phyloP scores from a whole-genome alignment of 2,329 filamentous ascomycete species.

The Hymenoscyphus scutula region DNA sequence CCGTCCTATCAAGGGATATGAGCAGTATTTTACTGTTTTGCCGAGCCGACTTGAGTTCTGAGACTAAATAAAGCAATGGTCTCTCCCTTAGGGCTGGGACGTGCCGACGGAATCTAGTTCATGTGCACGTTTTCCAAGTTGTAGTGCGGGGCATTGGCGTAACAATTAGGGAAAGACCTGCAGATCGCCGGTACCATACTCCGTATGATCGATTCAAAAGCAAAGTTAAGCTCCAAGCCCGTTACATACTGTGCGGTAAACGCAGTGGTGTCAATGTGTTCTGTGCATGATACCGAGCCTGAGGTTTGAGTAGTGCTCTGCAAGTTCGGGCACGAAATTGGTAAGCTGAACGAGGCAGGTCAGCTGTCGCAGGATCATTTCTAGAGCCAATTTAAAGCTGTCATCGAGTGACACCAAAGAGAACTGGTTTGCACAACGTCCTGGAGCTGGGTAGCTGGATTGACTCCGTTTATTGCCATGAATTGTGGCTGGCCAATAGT shows the following conservation, averaged over 20 bases:
- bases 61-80: no score
- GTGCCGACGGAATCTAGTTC: no score
- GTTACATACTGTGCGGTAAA: neutral
- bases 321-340: neutral
- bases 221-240: neutral
- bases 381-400: neutral
- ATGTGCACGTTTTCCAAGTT: no score
- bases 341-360: neutral
- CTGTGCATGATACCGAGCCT: neutral
- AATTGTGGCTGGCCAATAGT: neutral
- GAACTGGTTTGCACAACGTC: neutral
- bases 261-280: neutral
- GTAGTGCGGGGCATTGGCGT: neutral
- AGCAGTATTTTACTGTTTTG: no score
- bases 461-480: neutral
- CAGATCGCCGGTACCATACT: constrained; percentile 15
- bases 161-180: constrained; percentile 13
- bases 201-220: neutral
- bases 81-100: no score
- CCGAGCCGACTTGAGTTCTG: no score
- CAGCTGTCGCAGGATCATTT: neutral
- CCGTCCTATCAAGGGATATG: no score
- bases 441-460: neutral
- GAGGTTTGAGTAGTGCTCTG: neutral
- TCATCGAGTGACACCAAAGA: neutral